Percentiles rank a stretch among this genome's conserved stretches.
Evolutionary conservation across 169 alveolate genomes (phyloP).

Genomic region (Amoebophrya sp.): DNA sequence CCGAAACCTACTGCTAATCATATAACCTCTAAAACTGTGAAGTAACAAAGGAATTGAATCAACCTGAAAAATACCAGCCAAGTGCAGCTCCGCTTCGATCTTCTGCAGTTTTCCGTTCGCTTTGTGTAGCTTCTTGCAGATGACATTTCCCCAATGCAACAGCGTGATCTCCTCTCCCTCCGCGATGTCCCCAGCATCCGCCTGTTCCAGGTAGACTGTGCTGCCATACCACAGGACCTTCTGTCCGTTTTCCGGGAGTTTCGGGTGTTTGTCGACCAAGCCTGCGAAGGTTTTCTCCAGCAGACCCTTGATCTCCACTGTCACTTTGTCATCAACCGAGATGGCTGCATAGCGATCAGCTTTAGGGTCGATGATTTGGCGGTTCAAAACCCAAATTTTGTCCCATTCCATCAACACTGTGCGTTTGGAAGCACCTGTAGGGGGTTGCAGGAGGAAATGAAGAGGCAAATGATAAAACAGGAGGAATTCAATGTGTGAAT

Average conservation of each 20-base stretch:
- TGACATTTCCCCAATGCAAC: conserved; percentile 92
- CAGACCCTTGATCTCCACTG: conserved; percentile 32
- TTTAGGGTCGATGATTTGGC: conserved; percentile 84
- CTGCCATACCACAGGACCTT: conserved; percentile 60
- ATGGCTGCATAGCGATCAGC: conserved; percentile 91
- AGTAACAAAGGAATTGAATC: no score
- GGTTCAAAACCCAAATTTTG: conserved; percentile 94
- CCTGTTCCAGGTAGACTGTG: conserved; percentile 71
- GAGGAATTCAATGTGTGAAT: not conserved
- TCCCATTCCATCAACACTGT: conserved; percentile 98
- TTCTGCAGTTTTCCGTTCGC: conserved; percentile 54
- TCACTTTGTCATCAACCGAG: conserved; percentile 46
- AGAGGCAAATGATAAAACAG: not conserved
- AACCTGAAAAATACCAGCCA: conserved; percentile 65
- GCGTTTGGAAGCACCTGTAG: conserved; percentile 57
- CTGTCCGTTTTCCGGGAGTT: conserved; percentile 49
- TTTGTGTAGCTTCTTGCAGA: conserved; percentile 61
- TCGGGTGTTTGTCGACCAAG: conserved; percentile 47
- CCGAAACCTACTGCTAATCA: no score
- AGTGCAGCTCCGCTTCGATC: conserved; percentile 65
- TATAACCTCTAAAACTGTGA: no score
- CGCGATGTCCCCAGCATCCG: conserved; percentile 76
- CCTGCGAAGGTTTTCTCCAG: not conserved
- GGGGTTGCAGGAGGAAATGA: not conserved
- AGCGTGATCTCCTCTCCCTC: conserved; percentile 86